Evolutionary conservation across 768 basidiomycete genomes (phyloP).

Genomic region (Lepiota subincarnata): DNA sequence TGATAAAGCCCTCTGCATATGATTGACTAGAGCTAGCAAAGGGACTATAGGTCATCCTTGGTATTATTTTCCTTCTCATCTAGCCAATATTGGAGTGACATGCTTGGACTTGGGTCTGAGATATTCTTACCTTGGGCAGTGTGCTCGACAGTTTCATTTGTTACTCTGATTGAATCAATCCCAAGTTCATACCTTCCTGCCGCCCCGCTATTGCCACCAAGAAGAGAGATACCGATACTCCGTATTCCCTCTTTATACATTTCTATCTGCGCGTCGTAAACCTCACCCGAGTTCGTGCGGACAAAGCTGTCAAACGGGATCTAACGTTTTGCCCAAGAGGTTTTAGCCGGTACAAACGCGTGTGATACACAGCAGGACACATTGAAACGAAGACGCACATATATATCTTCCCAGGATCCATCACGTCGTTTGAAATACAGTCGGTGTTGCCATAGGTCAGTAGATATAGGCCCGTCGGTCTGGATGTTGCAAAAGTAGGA

Average conservation of each 20-base stretch:
- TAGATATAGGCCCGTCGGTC: slow-evolving; percentile 75
- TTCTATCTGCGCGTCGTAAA: slow-evolving; percentile 62
- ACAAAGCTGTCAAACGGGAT: slow-evolving; percentile 79
- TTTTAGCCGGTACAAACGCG: neutral
- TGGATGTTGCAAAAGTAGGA: slow-evolving; percentile 95
- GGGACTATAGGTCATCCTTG: neutral
- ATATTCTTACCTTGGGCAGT: slow-evolving; percentile 22
- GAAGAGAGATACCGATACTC: slow-evolving; percentile 80
- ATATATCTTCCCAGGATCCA: slow-evolving; percentile 77
- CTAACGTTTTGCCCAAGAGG: slow-evolving; percentile 32
- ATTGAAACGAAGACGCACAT: slow-evolving; percentile 44
- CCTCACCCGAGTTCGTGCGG: slow-evolving; percentile 68
- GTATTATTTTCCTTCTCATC: no score
- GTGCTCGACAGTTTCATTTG: slow-evolving; percentile 60
- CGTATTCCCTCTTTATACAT: slow-evolving; percentile 76
- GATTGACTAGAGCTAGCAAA: neutral
- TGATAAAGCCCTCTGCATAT: neutral
- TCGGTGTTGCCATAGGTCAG: slow-evolving; percentile 93
- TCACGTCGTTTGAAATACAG: slow-evolving; percentile 70
- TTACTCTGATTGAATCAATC: slow-evolving; percentile 75
- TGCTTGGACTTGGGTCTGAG: neutral
- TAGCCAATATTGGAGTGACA: neutral
- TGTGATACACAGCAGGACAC: slow-evolving; percentile 5
- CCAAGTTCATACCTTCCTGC: slow-evolving; percentile 80
- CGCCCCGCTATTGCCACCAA: slow-evolving; percentile 78